These are phyloP conservation scores for Suillus subaureus DNA, from an alignment of 768 basidiomycete species.

Conservation along the genomic window DNA sequence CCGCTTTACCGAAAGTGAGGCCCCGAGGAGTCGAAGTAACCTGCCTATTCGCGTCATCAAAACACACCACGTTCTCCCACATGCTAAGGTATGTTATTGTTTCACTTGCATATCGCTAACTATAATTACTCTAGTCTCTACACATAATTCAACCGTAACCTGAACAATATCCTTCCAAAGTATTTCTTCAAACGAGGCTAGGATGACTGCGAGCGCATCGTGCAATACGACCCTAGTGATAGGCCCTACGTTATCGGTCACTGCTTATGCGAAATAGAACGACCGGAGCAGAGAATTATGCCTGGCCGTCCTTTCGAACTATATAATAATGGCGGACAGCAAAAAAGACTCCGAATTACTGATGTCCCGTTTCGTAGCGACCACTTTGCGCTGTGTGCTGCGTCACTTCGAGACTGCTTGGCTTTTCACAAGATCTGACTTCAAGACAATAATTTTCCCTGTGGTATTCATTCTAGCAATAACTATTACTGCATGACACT, in stretches of 20 bases:
- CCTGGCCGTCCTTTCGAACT: neutral
- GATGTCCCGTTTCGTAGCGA: neutral
- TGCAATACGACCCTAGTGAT: neutral
- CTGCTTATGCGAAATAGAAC: neutral
- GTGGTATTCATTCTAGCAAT: conserved; percentile 23
- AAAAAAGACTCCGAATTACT: neutral
- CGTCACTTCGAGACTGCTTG: conserved; percentile 28
- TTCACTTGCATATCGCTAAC: neutral
- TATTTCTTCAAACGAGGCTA: neutral
- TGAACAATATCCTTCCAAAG: no score
- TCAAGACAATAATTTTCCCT: conserved; percentile 37
- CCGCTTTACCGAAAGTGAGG: no score
- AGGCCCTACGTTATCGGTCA: neutral
- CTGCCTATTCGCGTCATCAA: neutral
- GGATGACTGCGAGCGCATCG: neutral
- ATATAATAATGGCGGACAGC: neutral
- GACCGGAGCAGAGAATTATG: neutral
- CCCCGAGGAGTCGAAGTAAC: neutral
- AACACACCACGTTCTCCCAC: neutral
- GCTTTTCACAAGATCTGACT: conserved; percentile 39
- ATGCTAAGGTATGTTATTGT: neutral
- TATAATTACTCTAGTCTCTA: neutral
- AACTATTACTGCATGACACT: neutral
- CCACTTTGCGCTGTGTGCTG: neutral
- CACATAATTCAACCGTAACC: neutral